A percentile compares a stretch with the other conserved stretches of the same genome.
phyloP scores from a whole-genome alignment of 2,329 filamentous ascomycete species.

The Verticillium albo-atrum region DNA sequence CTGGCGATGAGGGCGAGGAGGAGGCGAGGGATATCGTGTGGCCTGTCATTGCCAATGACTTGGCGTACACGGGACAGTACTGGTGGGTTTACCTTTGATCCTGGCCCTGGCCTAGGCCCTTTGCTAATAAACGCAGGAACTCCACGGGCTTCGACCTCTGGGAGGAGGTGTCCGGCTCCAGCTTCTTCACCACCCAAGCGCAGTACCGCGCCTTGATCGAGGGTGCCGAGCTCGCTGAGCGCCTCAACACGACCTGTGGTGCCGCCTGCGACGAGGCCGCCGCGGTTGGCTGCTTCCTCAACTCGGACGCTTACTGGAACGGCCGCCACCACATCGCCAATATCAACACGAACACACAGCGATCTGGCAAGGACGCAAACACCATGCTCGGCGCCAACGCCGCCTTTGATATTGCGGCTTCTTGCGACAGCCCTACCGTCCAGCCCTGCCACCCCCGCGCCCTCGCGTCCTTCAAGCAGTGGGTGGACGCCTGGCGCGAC shows the following conservation, averaged over 20 bases:
- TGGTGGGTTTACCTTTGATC: slow-evolving; percentile 25
- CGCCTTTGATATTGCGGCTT: slow-evolving; percentile 45
- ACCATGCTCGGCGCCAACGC: slow-evolving; percentile 42
- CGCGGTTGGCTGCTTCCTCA: slow-evolving; percentile 47
- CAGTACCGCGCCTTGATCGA: slow-evolving; percentile 46
- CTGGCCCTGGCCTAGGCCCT: neutral
- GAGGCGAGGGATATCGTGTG: slow-evolving; percentile 41
- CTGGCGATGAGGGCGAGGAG: slow-evolving; percentile 30
- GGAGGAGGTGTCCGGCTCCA: slow-evolving; percentile 54
- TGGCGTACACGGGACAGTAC: slow-evolving; percentile 50
- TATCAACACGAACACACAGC: slow-evolving; percentile 36
- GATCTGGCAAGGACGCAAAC: slow-evolving; percentile 54
- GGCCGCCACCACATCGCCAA: slow-evolving; percentile 51
- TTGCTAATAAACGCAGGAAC: slow-evolving; percentile 28
- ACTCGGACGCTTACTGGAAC: slow-evolving; percentile 48
- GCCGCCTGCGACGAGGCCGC: slow-evolving; percentile 45
- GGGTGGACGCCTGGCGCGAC: slow-evolving; percentile 49
- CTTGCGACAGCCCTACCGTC: slow-evolving; percentile 49
- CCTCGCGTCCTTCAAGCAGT: slow-evolving; percentile 52
- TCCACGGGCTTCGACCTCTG: slow-evolving; percentile 55
- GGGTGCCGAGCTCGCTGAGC: slow-evolving; percentile 45
- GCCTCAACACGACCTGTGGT: slow-evolving; percentile 42
- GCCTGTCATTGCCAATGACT: slow-evolving; percentile 52
- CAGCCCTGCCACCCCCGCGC: slow-evolving; percentile 49
- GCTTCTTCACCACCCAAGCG: slow-evolving; percentile 54